Percentiles rank a stretch among this genome's conserved stretches.
Evolutionary conservation across 208 protist genomes (phyloP).

Genomic region (Leishmania tropica): DNA sequence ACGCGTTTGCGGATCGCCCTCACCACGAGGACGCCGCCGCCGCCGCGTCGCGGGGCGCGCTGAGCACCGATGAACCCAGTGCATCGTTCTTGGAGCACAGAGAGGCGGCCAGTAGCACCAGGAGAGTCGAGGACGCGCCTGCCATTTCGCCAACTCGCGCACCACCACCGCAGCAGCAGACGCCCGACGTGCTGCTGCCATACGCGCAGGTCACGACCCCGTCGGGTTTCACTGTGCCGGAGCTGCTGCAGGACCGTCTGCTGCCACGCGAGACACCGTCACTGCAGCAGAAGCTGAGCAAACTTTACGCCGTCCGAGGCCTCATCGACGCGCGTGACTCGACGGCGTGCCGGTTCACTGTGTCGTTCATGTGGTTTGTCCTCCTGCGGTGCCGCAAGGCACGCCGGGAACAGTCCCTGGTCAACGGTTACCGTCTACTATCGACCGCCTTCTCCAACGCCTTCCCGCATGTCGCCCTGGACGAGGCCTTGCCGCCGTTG

Average conservation of each 20-base stretch:
- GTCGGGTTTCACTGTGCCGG: slow-evolving; percentile 22
- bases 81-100: background rate
- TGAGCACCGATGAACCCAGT: background rate
- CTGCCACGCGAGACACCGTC: slow-evolving; percentile 21
- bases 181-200: slow-evolving; percentile 21
- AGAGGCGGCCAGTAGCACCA: background rate
- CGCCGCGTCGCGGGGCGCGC: background rate
- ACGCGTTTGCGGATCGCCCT: slow-evolving; percentile 5
- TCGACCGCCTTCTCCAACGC: slow-evolving; percentile 13
- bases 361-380: slow-evolving; percentile 24
- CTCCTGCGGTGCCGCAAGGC: slow-evolving; percentile 34
- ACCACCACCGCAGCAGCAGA: background rate
- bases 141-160: background rate
- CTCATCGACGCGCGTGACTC: slow-evolving; percentile 23
- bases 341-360: slow-evolving; percentile 17
- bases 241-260: slow-evolving; percentile 27
- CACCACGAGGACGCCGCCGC: background rate
- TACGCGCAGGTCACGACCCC: slow-evolving; percentile 15
- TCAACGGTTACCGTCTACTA: slow-evolving; percentile 20
- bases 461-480: slow-evolving; percentile 14
- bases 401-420: slow-evolving; percentile 26
- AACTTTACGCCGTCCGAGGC: slow-evolving; percentile 19
- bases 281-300: slow-evolving; percentile 18
- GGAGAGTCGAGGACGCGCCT: background rate
- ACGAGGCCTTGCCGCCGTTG: slow-evolving; percentile 26